Conservation (phyloP, 176 grass and related monocot species). For the Paspalum notatum region DNA sequence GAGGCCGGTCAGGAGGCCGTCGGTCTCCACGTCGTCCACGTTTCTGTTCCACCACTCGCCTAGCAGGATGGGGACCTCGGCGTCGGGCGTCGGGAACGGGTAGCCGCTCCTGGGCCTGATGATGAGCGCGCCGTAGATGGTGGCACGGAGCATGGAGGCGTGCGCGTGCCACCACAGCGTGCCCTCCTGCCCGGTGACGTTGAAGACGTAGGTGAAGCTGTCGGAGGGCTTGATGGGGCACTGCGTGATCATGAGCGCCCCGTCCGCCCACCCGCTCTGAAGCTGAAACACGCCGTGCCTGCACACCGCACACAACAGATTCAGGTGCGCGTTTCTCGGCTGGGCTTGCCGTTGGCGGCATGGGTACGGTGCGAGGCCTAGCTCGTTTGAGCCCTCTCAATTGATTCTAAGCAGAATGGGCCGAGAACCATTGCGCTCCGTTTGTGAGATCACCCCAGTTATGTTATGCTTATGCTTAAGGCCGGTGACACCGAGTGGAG, state of each 20-base stretch:
- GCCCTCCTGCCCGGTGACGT: constrained; percentile 58
- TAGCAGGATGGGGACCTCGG: constrained; percentile 52
- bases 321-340: too few species aligned
- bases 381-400: too few species aligned
- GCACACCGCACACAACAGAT: too few species aligned
- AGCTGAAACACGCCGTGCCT: constrained; percentile 48
- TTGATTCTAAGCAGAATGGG: too few species aligned
- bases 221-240: constrained; percentile 21
- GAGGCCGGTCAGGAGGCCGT: constrained; percentile 6
- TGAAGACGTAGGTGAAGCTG: constrained; percentile 39
- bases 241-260: constrained; percentile 41
- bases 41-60: constrained; percentile 43
- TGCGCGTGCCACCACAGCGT: constrained; percentile 78
- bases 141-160: constrained; percentile 46
- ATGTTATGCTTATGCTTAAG: too few species aligned
- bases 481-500: too few species aligned
- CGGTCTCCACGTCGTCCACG: constrained; percentile 36
- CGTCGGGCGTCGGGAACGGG: constrained; percentile 47
- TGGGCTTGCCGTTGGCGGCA: too few species aligned
- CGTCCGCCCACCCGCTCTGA: constrained; percentile 35
- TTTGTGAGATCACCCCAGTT: too few species aligned
- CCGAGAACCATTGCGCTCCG: too few species aligned
- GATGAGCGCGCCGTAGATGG: constrained; percentile 65
- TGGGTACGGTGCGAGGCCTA: too few species aligned
- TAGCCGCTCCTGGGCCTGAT: constrained; percentile 41